A percentile compares a stretch with the other conserved stretches of the same genome.
Conservation (phyloP, 1,284 basidiomycete species). For the Fomitopsis schrenkii region DNA sequence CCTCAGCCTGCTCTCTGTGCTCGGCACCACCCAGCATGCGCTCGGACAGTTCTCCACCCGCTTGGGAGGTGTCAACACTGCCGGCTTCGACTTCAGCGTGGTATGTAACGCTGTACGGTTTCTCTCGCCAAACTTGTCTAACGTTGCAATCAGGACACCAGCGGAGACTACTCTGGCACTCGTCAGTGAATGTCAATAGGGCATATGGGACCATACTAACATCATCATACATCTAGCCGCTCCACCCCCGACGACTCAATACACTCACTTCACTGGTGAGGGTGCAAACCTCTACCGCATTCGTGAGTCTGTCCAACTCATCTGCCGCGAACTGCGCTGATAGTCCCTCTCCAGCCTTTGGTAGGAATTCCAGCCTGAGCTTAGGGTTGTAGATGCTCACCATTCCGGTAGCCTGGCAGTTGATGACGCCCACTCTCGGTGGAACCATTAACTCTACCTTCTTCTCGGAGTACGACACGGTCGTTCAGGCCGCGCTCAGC, state of each 20-base stretch:
- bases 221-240: slow-evolving; percentile 5
- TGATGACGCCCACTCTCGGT: slow-evolving; percentile 46
- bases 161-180: slow-evolving; percentile 40
- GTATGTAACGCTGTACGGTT: slow-evolving; percentile 13
- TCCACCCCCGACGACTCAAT: slow-evolving; percentile 36
- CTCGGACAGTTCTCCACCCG: slow-evolving; percentile 7
- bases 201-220: neutral
- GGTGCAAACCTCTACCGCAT: slow-evolving; percentile 46
- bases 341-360: slow-evolving; percentile 22
- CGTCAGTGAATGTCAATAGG: slow-evolving; percentile 10
- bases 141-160: slow-evolving; percentile 25
- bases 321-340: neutral
- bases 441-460: slow-evolving; percentile 41
- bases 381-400: slow-evolving; percentile 2
- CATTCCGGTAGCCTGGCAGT: slow-evolving; percentile 40
- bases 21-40: slow-evolving; percentile 9
- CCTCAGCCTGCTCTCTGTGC: slow-evolving; percentile 20
- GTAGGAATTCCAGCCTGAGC: slow-evolving; percentile 12
- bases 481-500: slow-evolving; percentile 45
- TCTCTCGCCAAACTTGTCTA: neutral
- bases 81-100: slow-evolving; percentile 33
- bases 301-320: slow-evolving; percentile 23
- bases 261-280: slow-evolving; percentile 39
- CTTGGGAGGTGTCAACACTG: slow-evolving; percentile 39
- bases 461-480: slow-evolving; percentile 42